Evolutionary conservation across 2,329 filamentous ascomycete genomes (phyloP).

Genomic region (Graphiopsis chlorocephala): DNA sequence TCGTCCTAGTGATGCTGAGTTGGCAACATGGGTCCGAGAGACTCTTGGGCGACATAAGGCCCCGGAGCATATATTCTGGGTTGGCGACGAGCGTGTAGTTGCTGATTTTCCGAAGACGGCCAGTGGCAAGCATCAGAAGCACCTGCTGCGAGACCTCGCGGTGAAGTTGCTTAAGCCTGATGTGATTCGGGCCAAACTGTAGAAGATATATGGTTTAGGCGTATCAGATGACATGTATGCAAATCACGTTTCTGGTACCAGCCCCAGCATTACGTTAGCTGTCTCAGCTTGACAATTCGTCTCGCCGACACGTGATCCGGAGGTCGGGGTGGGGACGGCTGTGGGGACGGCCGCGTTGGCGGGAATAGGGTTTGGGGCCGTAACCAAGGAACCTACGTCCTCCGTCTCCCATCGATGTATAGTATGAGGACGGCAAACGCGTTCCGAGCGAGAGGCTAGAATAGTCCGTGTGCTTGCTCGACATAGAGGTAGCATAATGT

Average conservation of each 20-base stretch:
- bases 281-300: not conserved
- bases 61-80: constrained; percentile 69
- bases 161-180: not conserved
- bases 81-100: constrained; percentile 34
- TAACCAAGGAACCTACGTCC: not conserved
- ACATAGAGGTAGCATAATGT: not conserved
- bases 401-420: not conserved
- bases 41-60: constrained; percentile 35
- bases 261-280: not conserved
- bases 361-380: not conserved
- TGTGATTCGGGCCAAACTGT: not conserved
- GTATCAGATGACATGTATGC: not conserved
- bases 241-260: not conserved
- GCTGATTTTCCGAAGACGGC: constrained; percentile 51
- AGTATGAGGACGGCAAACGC: not conserved
- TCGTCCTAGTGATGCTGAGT: not conserved
- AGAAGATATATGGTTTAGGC: not conserved
- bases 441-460: not conserved
- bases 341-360: not conserved
- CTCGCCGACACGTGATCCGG: not conserved
- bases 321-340: not conserved
- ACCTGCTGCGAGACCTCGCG: constrained; percentile 28
- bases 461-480: not conserved
- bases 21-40: constrained; percentile 38
- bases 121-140: constrained; percentile 47